Evolutionary conservation across 345 rosid species (phyloP), one percentile per base, ranked within the genome.

Genomic region (Salix viminalis): DNA sequence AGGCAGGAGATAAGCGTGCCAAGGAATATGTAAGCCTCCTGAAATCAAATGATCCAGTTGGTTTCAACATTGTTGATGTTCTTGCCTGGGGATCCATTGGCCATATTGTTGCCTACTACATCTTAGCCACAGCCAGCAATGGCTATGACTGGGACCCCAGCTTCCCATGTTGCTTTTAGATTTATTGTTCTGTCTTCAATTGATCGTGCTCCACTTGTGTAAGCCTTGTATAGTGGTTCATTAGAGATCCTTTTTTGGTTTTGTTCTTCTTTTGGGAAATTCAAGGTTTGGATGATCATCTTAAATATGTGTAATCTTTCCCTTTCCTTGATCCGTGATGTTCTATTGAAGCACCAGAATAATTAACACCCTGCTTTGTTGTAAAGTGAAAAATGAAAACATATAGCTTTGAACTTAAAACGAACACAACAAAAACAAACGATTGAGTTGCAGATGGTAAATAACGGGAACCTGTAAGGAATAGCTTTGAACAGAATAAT

Each of bases 1-100:
- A 96, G 85, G 99, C 99, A 4, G 98, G 98, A 0, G 99, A 96
- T 80, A 86, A 73, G 3, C 87, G 99, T 66, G 99, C 99, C 62
- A 91, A 96, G 82, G 99, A 96, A 75, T 96, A 96, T 50, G 94
- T 92, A 1, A 91, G 92, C 79, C 94, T 96, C 21, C 91, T 96
- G 75, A 93, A 93, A 76, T 96, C 99, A 37, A 96, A 96, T 26
- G 99, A 96, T 81, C 98, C 99, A 0, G 90, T 96, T 48, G 99
- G 99, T 2, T 96, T 96, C 81, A 96, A 96, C 84, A 87, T 96
- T 56, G 97, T 96, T 28, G 99, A 96, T 83, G 99, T 96, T 46
- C 96, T 96, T 82, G 95, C 98, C 48, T 96, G 99, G 99, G 99
- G 98, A 2, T 93, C 98, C 64, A 92, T 96, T 46, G 99, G 99